Evolutionary conservation across 2,329 filamentous ascomycete genomes (phyloP).

Genomic region (Shiraia bambusicola): DNA sequence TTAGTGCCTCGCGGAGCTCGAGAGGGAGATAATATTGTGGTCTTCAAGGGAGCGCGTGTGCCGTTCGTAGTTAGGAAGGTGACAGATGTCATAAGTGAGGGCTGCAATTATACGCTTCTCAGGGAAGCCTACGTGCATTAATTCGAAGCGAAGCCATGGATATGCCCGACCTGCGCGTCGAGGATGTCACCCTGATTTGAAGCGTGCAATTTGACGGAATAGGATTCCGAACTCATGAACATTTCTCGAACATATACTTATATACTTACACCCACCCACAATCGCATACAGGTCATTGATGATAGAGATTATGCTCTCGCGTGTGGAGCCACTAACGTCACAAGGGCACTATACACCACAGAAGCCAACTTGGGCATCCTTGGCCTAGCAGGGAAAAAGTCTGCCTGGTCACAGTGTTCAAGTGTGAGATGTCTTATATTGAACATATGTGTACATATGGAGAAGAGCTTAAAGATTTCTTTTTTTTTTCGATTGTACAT

Average conservation of each 20-base stretch:
- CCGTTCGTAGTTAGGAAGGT: constrained; percentile 19
- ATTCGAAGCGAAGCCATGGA: constrained; percentile 23
- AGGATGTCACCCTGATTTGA: constrained; percentile 17
- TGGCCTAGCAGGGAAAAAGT: not conserved
- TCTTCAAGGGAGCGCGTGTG: constrained; percentile 23
- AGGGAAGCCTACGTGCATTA: constrained; percentile 28
- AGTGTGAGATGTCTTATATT: constrained; percentile 50
- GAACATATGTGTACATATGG: too few relatives aligned
- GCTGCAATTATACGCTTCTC: constrained; percentile 13
- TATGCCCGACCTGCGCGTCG: constrained; percentile 5
- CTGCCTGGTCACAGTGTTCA: constrained; percentile 44
- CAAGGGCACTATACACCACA: not conserved
- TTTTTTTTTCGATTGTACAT: too few relatives aligned
- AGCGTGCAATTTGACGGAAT: too few relatives aligned
- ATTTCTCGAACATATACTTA: not conserved
- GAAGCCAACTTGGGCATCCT: constrained; percentile 2
- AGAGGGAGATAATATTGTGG: constrained; percentile 16
- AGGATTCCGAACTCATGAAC: not conserved
- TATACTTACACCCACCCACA: not conserved
- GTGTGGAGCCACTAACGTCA: not conserved
- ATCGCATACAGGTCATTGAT: not conserved
- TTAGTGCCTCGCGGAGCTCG: constrained; percentile 21
- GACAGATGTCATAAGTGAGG: not conserved
- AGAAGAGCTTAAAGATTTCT: too few relatives aligned
- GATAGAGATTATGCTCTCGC: not conserved